These are phyloP conservation scores for Talaromyces adpressus DNA, from an alignment of 495 filamentous ascomycete genomes.

Conservation along the genomic window DNA sequence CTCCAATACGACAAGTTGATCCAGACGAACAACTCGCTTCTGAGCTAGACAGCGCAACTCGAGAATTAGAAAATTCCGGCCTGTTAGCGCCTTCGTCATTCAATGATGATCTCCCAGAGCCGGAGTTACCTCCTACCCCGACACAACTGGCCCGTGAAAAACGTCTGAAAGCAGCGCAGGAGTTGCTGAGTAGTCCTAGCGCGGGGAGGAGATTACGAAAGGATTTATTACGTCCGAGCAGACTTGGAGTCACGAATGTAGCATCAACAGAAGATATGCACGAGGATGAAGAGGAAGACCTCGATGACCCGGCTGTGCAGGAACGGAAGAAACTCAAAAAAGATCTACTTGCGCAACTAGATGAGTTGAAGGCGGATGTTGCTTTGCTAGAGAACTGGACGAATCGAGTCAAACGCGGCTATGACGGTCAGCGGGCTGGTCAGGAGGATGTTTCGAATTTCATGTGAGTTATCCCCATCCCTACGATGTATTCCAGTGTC, in stretches of 20 bases:
- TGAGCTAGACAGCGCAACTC: constrained; percentile 31
- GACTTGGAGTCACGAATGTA: neutral
- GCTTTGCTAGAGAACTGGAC: constrained; percentile 31
- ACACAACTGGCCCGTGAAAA: constrained; percentile 50
- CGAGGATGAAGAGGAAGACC: neutral
- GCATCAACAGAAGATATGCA: neutral
- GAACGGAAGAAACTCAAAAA: constrained; percentile 26
- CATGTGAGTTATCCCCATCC: constrained; percentile 17
- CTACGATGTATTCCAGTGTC: neutral
- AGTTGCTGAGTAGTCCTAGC: constrained; percentile 36
- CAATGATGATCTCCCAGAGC: constrained; percentile 44
- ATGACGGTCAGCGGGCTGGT: constrained; percentile 16
- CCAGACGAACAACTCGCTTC: constrained; percentile 34
- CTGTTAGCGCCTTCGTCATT: constrained; percentile 23
- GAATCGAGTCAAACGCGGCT: constrained; percentile 11
- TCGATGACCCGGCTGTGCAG: constrained; percentile 12
- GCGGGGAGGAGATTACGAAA: constrained; percentile 10
- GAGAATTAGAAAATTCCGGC: constrained; percentile 13
- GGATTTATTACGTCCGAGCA: constrained; percentile 2
- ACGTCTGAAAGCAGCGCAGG: constrained; percentile 28
- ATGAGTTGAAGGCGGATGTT: constrained; percentile 29
- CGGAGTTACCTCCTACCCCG: constrained; percentile 65
- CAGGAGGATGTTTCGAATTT: constrained; percentile 21
- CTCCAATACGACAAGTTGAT: constrained; percentile 14
- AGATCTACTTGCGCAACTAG: constrained; percentile 24